Evolutionary conservation across 2,329 filamentous ascomycete genomes (phyloP).

Genomic region (Penicillium sp.): DNA sequence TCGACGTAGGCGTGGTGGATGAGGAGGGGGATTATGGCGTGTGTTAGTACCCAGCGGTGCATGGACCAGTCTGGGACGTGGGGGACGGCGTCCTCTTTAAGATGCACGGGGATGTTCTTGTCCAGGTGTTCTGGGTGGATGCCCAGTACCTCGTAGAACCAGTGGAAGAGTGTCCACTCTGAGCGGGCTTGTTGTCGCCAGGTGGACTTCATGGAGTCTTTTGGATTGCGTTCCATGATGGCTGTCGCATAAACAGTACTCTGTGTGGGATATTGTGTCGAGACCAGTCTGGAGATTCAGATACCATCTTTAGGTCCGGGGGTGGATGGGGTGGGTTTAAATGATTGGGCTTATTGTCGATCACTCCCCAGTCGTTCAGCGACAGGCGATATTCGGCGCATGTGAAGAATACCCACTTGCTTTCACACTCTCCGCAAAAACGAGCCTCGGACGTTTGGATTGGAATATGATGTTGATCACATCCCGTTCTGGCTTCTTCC

Average conservation of each 20-base stretch:
- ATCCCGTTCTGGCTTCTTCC: conserved; percentile 8
- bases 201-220: conserved; percentile 32
- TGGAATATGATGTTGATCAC: conserved; percentile 19
- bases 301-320: background rate
- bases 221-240: conserved; percentile 23
- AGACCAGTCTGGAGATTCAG: background rate
- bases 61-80: conserved; percentile 25
- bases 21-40: conserved; percentile 24
- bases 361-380: conserved; percentile 15
- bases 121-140: conserved; percentile 26
- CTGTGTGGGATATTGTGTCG: background rate
- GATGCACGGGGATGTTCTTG: conserved; percentile 18
- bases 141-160: conserved; percentile 27
- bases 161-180: conserved; percentile 27
- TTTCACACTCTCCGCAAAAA: conserved; percentile 18
- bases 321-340: conserved; percentile 14
- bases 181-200: conserved; percentile 24
- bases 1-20: conserved; percentile 26
- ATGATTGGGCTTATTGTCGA: conserved; percentile 15
- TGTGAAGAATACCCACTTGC: conserved; percentile 19
- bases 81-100: conserved; percentile 24
- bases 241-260: background rate
- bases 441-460: conserved; percentile 14
- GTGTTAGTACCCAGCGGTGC: conserved; percentile 27
- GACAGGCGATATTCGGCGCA: conserved; percentile 11